Conservation (phyloP, 257 asterid species). For the Ocimum tenuiflorum region DNA sequence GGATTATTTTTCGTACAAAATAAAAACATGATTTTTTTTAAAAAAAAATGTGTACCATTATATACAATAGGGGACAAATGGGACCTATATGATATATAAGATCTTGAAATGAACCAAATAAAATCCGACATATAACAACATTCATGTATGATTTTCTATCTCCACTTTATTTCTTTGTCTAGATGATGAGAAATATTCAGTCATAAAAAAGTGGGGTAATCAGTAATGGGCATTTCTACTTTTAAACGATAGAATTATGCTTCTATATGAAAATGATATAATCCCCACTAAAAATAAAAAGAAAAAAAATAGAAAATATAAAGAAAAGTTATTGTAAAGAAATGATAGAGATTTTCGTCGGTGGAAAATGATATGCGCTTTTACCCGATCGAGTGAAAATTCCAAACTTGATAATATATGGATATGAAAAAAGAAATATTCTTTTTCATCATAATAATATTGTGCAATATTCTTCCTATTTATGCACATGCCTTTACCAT, state of each 20-base stretch:
- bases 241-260: constrained; percentile 25
- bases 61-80: neutral
- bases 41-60: too few relatives aligned
- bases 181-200: too few relatives aligned
- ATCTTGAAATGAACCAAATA: neutral
- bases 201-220: neutral
- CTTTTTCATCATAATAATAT: too few relatives aligned
- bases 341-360: constrained; percentile 25
- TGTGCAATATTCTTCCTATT: neutral
- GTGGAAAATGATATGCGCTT: constrained; percentile 20
- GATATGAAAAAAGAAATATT: too few relatives aligned
- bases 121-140: neutral
- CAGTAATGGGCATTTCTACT: constrained; percentile 5
- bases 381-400: neutral
- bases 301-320: too few relatives aligned
- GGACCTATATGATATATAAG: neutral
- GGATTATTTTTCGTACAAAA: too few relatives aligned
- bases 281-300: neutral
- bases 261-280: constrained; percentile 8
- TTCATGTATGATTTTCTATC: neutral
- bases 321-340: constrained; percentile 1
- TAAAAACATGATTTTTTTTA: neutral
- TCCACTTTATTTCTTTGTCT: too few relatives aligned
- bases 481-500: constrained; percentile 16
- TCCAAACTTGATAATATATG: constrained; percentile 14